Evolutionary conservation across 352 stramenopile genomes (phyloP), one percentile per base, ranked within the genome.

Genomic region (Globisporangium orthogonon): DNA sequence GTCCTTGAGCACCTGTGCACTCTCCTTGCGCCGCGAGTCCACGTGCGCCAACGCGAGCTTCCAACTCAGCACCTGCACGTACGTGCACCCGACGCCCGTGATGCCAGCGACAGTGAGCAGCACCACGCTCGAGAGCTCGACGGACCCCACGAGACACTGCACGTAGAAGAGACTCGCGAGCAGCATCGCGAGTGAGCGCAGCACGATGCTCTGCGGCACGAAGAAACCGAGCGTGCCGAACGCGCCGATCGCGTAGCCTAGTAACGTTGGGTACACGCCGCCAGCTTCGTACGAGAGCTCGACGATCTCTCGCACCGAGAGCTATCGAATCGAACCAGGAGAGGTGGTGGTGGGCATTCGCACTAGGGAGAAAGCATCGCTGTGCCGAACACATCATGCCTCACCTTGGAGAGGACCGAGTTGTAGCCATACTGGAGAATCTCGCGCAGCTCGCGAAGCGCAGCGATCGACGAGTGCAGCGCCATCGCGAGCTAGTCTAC

Each of bases 191-290:
- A 62, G 18, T 52, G 74, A 29, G n/a, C 71, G 58, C 9, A 60
- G 18, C 15, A 60, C 4, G 66, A 57, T 69, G 2, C 56, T 63
- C 0, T n/a, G 45, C 28, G 52, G 52, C 10, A 61, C 63, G n/a
- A 63, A 35, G 41, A 87, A 56, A 40, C 75, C 75, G 6, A 78
- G 23, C 10, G 62, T 66, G 9, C 73, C 63, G 48, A 83, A 63
- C 2, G 74, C 64, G 10, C 77, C 77, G 7, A 87, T 67, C 10
- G 54, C 61, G 31, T 88, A 90, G 37, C 73, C 80, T 18, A 83
- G 39, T 1, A 90, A 48, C 35, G 77, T 85, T 44, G 76, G 75
- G 54, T 82, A 86, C 31, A 88, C 53, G 30, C 77, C 74, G 2
- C 77, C 77, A 33, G 74, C 72, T 50, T 80, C 70, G 57, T 75